These are phyloP conservation scores for Alternaria triticimaculans DNA, from an alignment of 2,329 filamentous ascomycete genomes.

Conservation along the genomic window DNA sequence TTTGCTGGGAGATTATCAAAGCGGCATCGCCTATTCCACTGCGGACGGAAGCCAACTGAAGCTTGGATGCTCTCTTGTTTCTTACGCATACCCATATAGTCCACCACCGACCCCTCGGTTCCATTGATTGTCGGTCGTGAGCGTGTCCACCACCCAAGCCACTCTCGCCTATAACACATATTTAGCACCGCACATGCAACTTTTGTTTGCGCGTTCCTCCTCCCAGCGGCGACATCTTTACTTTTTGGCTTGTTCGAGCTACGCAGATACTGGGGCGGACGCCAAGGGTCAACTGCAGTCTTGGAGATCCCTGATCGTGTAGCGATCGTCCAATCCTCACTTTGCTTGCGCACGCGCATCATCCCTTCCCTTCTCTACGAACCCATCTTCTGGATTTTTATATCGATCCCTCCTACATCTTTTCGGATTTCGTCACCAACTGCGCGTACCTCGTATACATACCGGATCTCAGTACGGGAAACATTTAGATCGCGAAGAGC, in stretches of 20 bases:
- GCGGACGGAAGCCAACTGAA: slow-evolving; percentile 4
- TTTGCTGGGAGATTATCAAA: slow-evolving; percentile 14
- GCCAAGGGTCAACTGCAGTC: slow-evolving; percentile 30
- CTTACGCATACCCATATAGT: slow-evolving; percentile 17
- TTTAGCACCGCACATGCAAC: slow-evolving; percentile 1
- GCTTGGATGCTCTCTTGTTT: slow-evolving; percentile 6
- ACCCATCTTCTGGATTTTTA: background rate
- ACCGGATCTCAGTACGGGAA: background rate
- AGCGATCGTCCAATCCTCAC: slow-evolving; percentile 25
- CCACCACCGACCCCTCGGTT: slow-evolving; percentile 22
- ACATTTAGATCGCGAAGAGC: background rate
- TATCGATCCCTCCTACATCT: background rate
- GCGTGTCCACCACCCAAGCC: slow-evolving; percentile 3
- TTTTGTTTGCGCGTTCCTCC: slow-evolving; percentile 2
- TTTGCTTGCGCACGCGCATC: slow-evolving; percentile 21
- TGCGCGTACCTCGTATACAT: background rate
- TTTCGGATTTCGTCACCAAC: background rate
- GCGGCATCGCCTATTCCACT: slow-evolving; percentile 8
- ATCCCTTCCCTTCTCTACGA: slow-evolving; percentile 30
- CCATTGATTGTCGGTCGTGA: background rate
- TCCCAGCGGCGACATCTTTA: slow-evolving; percentile 12
- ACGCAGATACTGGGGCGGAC: slow-evolving; percentile 16
- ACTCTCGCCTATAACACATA: slow-evolving; percentile 1
- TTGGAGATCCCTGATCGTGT: slow-evolving; percentile 30
- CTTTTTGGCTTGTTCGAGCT: slow-evolving; percentile 14